Percentiles rank a stretch among this genome's conserved stretches.
These are phyloP conservation scores for Erodium moschatum DNA, from an alignment of 441 rosid species.

Conservation along the genomic window DNA sequence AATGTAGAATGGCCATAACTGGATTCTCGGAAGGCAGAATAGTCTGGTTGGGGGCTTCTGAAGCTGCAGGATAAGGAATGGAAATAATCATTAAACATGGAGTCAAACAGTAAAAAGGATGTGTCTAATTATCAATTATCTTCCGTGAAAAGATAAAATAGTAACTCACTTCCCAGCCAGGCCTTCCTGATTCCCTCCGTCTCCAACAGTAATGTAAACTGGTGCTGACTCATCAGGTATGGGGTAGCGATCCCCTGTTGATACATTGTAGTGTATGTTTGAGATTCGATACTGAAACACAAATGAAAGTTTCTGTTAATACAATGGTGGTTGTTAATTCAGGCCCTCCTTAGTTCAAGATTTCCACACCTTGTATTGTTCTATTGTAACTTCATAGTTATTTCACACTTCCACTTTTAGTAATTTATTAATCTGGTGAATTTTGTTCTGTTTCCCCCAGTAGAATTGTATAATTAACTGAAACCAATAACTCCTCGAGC, in stretches of 20 bases:
- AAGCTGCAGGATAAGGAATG: conserved; percentile 32
- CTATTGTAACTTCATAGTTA: not conserved
- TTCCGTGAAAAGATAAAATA: not conserved
- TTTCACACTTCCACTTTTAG: not conserved
- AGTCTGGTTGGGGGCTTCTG: conserved; percentile 58
- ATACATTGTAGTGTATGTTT: not conserved
- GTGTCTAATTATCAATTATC: not conserved
- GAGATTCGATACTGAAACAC: not conserved
- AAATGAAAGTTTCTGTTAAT: not conserved
- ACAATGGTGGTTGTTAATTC: no score
- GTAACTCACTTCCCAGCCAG: not conserved
- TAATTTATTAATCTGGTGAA: not conserved
- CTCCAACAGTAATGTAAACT: not conserved
- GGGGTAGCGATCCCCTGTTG: not conserved
- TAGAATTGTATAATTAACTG: not conserved
- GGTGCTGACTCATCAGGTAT: not conserved
- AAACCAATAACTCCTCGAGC: not conserved
- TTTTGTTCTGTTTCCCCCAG: not conserved
- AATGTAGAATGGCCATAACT: conserved; percentile 67
- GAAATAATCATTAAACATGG: not conserved
- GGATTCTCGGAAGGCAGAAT: conserved; percentile 80
- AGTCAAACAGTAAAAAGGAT: not conserved
- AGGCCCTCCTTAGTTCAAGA: not conserved
- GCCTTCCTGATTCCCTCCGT: conserved; percentile 1
- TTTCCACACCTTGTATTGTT: not conserved